A percentile compares a stretch with the other conserved stretches of the same genome.
Evolutionary conservation across 1,139 yeast species (phyloP).

Genomic region (Hyphopichia pseudoburtonii): DNA sequence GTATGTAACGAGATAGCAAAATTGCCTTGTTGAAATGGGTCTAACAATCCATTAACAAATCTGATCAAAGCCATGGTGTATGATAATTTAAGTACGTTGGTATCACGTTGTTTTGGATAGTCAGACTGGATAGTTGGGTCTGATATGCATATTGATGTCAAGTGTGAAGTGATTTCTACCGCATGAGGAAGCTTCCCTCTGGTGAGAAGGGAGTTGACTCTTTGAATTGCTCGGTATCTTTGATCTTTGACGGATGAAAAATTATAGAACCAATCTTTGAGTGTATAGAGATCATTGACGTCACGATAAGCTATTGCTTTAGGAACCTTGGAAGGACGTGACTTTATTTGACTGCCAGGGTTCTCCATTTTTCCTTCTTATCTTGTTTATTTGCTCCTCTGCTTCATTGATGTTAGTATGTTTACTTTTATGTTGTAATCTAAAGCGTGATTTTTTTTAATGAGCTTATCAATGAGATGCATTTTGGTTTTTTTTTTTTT

Average conservation of each 20-base stretch:
- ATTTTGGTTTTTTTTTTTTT: not conserved
- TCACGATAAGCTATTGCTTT: not conserved
- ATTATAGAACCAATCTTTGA: slow-evolving; percentile 62
- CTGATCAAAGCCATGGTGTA: slow-evolving; percentile 79
- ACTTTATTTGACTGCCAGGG: not conserved
- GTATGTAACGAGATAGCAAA: slow-evolving; percentile 78
- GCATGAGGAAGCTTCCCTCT: slow-evolving; percentile 49
- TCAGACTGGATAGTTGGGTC: slow-evolving; percentile 34
- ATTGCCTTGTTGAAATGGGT: slow-evolving; percentile 78
- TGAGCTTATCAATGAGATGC: not conserved
- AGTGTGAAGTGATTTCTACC: slow-evolving; percentile 55
- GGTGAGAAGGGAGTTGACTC: slow-evolving; percentile 45
- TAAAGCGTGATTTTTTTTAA: too few species aligned
- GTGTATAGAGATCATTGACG: slow-evolving; percentile 44
- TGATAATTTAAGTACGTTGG: slow-evolving; percentile 43
- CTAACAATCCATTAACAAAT: slow-evolving; percentile 89
- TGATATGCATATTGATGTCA: slow-evolving; percentile 53
- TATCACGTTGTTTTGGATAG: slow-evolving; percentile 16
- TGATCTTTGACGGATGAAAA: slow-evolving; percentile 23
- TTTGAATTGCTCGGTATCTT: slow-evolving; percentile 33
- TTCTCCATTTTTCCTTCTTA: not conserved
- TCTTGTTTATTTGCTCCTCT: too few species aligned
- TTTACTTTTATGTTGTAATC: too few species aligned
- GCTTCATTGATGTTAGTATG: too few species aligned
- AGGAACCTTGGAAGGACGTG: not conserved